Evolutionary conservation across 805 yeast genomes (phyloP).

Genomic region (Hanseniaspora clermontiae): DNA sequence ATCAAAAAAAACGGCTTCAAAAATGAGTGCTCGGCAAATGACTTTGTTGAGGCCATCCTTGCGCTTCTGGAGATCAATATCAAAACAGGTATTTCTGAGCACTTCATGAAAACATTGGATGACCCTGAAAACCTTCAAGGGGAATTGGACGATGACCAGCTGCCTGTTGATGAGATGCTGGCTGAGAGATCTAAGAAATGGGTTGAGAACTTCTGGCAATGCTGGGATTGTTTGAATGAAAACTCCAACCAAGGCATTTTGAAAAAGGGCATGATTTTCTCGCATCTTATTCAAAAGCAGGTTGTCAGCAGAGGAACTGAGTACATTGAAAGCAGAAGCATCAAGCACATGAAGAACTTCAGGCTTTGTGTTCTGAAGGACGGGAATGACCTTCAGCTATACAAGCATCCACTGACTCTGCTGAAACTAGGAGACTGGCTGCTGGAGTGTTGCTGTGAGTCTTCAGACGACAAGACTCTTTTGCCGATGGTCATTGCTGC

Average conservation of each 20-base stretch:
- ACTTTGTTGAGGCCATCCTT: conserved; percentile 76
- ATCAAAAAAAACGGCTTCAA: conserved; percentile 75
- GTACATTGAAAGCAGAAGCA: conserved; percentile 67
- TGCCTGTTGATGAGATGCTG: conserved; percentile 22
- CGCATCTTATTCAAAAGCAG: conserved; percentile 70
- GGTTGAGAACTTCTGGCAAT: conserved; percentile 61
- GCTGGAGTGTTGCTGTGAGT: conserved; percentile 73
- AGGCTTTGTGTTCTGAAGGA: conserved; percentile 80
- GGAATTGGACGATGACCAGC: conserved; percentile 1
- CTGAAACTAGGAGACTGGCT: conserved; percentile 83
- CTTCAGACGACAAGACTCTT: conserved; percentile 43
- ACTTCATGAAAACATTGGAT: conserved; percentile 19
- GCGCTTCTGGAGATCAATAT: conserved; percentile 66
- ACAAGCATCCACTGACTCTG: conserved; percentile 75
- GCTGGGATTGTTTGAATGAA: conserved; percentile 48
- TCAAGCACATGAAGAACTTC: conserved; percentile 68
- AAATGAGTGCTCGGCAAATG: conserved; percentile 82
- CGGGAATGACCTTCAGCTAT: conserved; percentile 67
- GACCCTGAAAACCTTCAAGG: conserved; percentile 6
- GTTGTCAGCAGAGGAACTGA: conserved; percentile 82
- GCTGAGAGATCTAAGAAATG: conserved; percentile 45
- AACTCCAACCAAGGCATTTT: conserved; percentile 29
- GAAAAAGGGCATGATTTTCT: conserved; percentile 56
- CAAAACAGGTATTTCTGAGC: conserved; percentile 21
- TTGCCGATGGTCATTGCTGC: conserved; percentile 81